phyloP scores from a whole-genome alignment of 2,329 filamentous ascomycete genomes.

The Epichloe bromicola region DNA sequence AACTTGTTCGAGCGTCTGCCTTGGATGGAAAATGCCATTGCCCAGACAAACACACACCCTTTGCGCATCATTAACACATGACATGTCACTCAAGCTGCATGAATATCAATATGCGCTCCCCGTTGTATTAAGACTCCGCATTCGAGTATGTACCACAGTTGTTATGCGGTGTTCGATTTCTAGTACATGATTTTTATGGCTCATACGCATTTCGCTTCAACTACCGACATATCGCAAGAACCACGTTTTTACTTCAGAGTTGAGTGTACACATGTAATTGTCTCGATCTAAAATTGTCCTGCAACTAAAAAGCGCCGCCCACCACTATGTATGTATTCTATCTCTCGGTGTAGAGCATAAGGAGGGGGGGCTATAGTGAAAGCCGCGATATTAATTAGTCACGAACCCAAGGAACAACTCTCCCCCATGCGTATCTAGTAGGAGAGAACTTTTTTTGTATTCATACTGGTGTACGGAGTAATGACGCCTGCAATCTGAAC shows the following conservation, averaged over 20 bases:
- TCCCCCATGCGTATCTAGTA: not conserved
- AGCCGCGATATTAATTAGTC: not conserved
- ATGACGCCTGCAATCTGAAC: conserved; percentile 1
- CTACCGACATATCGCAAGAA: too few species aligned
- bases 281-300: too few species aligned
- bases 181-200: not conserved
- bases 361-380: too few species aligned
- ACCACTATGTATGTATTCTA: too few species aligned
- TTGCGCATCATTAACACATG: conserved; percentile 1
- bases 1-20: not conserved
- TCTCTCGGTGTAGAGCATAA: too few species aligned
- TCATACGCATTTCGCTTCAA: not conserved
- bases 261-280: too few species aligned
- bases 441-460: not conserved
- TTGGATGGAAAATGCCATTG: not conserved
- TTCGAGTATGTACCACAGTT: not conserved
- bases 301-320: too few species aligned
- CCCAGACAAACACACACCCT: not conserved
- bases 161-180: not conserved
- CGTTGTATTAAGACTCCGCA: not conserved
- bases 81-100: conserved; percentile 1
- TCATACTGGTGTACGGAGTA: not conserved
- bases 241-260: too few species aligned
- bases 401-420: not conserved
- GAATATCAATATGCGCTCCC: not conserved